phyloP scores from a whole-genome alignment of 345 rosid species.

The Eucalyptus decipiens region DNA sequence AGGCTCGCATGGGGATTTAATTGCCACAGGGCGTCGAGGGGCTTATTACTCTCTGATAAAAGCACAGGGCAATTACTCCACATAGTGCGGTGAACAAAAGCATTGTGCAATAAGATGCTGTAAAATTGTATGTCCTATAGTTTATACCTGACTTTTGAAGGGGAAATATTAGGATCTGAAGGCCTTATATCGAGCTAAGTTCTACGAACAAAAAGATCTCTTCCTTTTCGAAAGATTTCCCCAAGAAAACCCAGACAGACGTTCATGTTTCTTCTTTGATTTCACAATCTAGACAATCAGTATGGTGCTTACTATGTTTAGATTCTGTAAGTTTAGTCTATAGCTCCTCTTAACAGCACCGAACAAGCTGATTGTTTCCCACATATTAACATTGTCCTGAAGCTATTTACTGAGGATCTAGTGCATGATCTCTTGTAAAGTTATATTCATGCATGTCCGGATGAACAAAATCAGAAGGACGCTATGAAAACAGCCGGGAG shows the following conservation, averaged over 20 bases:
- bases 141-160: neutral
- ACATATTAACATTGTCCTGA: neutral
- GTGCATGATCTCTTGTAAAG: neutral
- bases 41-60: constrained; percentile 21
- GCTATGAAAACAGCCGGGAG: neutral
- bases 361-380: neutral
- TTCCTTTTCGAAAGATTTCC: neutral
- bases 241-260: neutral
- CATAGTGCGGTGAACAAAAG: neutral
- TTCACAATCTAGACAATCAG: neutral
- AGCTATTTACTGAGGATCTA: neutral
- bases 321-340: neutral
- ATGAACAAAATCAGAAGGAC: neutral
- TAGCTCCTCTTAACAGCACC: neutral
- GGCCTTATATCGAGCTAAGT: neutral
- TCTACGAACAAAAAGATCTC: neutral
- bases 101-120: neutral
- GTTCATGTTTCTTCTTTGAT: neutral
- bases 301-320: neutral
- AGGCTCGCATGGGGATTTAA: constrained; percentile 19
- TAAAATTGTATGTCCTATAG: neutral
- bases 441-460: neutral
- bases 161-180: neutral
- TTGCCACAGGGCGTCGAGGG: constrained; percentile 6
- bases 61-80: neutral